Evolutionary conservation across 225 moss, liverwort and hornwort genomes (phyloP).

Genomic region (Straminergon stramineum): DNA sequence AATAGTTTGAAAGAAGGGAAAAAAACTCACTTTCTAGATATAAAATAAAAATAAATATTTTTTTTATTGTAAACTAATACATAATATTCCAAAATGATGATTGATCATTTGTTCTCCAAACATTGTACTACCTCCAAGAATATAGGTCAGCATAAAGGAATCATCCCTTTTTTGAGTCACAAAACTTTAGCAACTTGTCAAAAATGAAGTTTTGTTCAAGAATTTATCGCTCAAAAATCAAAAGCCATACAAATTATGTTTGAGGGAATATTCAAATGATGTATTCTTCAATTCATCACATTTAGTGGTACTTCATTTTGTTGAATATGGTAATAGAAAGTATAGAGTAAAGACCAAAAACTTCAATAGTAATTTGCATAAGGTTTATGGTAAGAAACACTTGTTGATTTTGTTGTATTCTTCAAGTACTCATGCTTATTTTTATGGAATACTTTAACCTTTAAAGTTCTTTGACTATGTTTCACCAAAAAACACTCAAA

Average conservation of each 20-base stretch:
- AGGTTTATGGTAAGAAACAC: background rate
- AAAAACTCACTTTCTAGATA: rapidly evolving
- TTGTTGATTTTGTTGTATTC: background rate
- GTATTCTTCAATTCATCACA: background rate
- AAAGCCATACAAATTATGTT: background rate
- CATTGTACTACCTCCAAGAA: background rate
- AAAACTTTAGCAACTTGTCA: background rate
- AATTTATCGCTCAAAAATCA: background rate
- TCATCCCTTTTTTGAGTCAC: background rate
- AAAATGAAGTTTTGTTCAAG: background rate
- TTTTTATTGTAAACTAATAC: background rate
- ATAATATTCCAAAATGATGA: background rate
- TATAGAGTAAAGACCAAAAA: rapidly evolving
- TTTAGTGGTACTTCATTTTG: background rate
- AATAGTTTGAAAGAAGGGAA: background rate
- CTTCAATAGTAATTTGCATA: background rate
- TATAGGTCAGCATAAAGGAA: too few relatives aligned
- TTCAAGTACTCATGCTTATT: background rate
- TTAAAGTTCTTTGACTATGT: too few relatives aligned
- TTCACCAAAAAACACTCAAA: too few relatives aligned
- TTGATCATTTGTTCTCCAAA: background rate
- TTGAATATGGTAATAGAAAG: background rate
- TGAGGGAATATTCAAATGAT: background rate
- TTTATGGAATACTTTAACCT: background rate
- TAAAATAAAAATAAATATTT: background rate